Percentiles rank a stretch among this genome's conserved stretches.
phyloP scores from a whole-genome alignment of 208 protist species.

The Leishmania turanica region DNA sequence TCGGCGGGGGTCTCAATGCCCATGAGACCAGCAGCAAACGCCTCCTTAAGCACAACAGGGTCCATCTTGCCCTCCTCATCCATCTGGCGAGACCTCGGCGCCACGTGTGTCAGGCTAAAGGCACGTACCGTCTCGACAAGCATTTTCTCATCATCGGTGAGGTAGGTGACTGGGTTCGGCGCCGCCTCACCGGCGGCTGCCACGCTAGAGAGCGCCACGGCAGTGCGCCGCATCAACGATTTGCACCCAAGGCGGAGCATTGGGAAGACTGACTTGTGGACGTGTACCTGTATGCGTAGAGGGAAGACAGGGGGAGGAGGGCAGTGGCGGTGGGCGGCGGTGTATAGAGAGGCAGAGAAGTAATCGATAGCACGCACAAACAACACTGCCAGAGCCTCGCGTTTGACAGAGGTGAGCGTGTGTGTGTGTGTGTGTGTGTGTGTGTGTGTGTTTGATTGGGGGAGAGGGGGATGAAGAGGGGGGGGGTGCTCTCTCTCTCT shows the following conservation, averaged over 20 bases:
- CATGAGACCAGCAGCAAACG: slow-evolving; percentile 87
- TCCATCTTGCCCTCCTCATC: slow-evolving; percentile 79
- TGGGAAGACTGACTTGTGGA: background rate
- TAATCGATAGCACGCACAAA: background rate
- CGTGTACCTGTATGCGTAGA: background rate
- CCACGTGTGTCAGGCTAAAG: slow-evolving; percentile 72
- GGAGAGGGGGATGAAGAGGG: too few species aligned
- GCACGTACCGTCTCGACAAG: slow-evolving; percentile 65
- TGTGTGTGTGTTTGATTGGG: too few species aligned
- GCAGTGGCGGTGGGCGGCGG: too few species aligned
- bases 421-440: too few species aligned
- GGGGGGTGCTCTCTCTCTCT: background rate
- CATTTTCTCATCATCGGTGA: slow-evolving; percentile 76
- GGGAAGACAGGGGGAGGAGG: background rate
- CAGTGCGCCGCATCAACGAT: slow-evolving; percentile 44
- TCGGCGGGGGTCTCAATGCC: slow-evolving; percentile 78
- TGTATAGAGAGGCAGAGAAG: too few species aligned
- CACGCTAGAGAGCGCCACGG: slow-evolving; percentile 22
- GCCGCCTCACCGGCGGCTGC: slow-evolving; percentile 9
- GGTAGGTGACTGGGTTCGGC: slow-evolving; percentile 40
- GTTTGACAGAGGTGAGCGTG: background rate
- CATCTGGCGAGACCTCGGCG: slow-evolving; percentile 73
- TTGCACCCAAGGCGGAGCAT: slow-evolving; percentile 47
- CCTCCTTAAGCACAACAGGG: slow-evolving; percentile 58
- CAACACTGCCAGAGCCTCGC: background rate